Conservation (phyloP, 257 asterid genomes). For the Oldenlandia corymbosa region DNA sequence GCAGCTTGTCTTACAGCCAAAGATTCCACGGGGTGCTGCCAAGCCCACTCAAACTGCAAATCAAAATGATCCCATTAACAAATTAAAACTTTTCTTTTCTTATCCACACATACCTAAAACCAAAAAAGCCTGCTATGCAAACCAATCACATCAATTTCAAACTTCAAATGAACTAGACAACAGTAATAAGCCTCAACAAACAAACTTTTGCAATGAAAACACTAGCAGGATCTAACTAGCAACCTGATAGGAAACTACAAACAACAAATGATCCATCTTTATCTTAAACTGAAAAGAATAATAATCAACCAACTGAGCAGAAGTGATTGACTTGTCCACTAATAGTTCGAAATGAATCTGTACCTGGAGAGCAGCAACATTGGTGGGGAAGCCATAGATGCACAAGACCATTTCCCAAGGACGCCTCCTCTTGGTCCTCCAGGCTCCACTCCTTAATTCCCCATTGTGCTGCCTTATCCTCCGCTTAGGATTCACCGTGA, state of each 20-base stretch:
- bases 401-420: constrained; percentile 99
- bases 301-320: too few species aligned
- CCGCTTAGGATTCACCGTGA: constrained; percentile 80
- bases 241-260: neutral
- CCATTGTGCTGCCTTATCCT: constrained; percentile 97
- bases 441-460: constrained; percentile 71
- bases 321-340: neutral
- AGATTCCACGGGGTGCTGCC: constrained; percentile 94
- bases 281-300: neutral
- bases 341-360: neutral
- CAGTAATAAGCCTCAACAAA: neutral
- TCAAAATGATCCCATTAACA: constrained; percentile 2
- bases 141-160: neutral
- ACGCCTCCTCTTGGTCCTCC: constrained; percentile 80
- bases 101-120: neutral
- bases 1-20: constrained; percentile 75
- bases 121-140: neutral
- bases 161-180: neutral
- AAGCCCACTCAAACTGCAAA: constrained; percentile 95
- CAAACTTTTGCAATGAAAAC: neutral
- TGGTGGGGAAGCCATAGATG: constrained; percentile 88
- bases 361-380: constrained; percentile 91
- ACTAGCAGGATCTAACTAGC: neutral
- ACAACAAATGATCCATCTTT: neutral
- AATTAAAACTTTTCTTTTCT: neutral